Evolutionary conservation across 108 stramenopile genomes (phyloP).

Genomic region (Nitzschia sp.): DNA sequence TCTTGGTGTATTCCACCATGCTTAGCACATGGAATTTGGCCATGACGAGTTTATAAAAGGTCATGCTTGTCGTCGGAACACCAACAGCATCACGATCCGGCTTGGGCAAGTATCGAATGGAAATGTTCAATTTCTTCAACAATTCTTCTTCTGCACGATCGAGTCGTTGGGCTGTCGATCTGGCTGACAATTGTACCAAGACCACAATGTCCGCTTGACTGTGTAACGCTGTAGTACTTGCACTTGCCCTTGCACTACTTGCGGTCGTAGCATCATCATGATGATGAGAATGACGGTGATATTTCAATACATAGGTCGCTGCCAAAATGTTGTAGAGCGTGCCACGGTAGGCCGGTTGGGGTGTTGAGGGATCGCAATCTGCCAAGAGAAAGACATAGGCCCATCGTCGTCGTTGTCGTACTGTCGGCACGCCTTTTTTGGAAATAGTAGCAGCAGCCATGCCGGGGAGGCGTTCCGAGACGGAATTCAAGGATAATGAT

Average conservation of each 20-base stretch:
- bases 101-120: constrained; percentile 17
- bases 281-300: background rate
- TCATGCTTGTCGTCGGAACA: background rate
- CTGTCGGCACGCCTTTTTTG: too few species aligned
- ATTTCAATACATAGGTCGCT: constrained; percentile 31
- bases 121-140: constrained; percentile 20
- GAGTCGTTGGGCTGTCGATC: constrained; percentile 2
- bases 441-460: too few species aligned
- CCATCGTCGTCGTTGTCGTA: background rate
- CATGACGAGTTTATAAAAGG: constrained; percentile 30
- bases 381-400: constrained; percentile 54
- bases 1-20: constrained; percentile 52
- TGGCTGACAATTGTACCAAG: constrained; percentile 44
- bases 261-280: background rate
- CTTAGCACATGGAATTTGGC: constrained; percentile 46
- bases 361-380: constrained; percentile 28
- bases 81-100: background rate
- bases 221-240: too few species aligned
- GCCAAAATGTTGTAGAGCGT: constrained; percentile 44
- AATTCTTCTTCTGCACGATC: constrained; percentile 22
- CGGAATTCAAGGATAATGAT: too few species aligned
- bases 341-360: constrained; percentile 30
- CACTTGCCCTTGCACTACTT: background rate
- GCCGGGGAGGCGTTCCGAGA: too few species aligned
- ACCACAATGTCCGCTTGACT: constrained; percentile 47